Conservation (phyloP, 371 early-diverging fungal genomes). For the Zopfochytrium polystomum region DNA sequence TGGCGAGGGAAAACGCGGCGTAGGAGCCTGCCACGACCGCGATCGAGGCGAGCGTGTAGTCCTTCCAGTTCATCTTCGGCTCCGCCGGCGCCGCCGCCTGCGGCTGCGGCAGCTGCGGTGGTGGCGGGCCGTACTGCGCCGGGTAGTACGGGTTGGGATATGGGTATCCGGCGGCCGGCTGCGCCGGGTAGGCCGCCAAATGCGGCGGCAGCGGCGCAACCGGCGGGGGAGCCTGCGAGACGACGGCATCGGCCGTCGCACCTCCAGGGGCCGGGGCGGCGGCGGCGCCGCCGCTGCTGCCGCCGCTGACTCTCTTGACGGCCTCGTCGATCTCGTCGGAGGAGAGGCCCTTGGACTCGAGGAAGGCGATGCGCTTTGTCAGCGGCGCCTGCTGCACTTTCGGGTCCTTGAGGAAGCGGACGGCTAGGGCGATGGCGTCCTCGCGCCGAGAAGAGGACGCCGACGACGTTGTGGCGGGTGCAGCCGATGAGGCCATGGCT, state of each 20-base stretch:
- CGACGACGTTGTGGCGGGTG: not conserved
- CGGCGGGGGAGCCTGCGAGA: too few species aligned
- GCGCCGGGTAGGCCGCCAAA: too few species aligned
- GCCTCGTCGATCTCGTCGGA: slow-evolving; percentile 91
- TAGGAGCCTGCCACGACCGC: slow-evolving; percentile 84
- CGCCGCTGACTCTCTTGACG: slow-evolving; percentile 51
- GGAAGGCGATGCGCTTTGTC: slow-evolving; percentile 86
- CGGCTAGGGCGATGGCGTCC: slow-evolving; percentile 82
- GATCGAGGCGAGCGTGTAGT: slow-evolving; percentile 85
- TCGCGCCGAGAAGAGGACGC: slow-evolving; percentile 35
- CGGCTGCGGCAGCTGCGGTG: too few species aligned
- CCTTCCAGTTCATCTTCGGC: slow-evolving; percentile 81
- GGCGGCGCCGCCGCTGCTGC: slow-evolving; percentile 23
- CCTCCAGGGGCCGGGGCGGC: slow-evolving; percentile 13
- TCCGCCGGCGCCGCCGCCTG: slow-evolving; percentile 32
- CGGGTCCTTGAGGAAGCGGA: slow-evolving; percentile 88
- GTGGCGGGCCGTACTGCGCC: too few species aligned
- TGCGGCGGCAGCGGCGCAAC: too few species aligned
- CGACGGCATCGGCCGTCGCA: too few species aligned
- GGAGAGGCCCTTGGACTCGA: slow-evolving; percentile 92
- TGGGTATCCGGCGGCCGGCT: slow-evolving; percentile 4
- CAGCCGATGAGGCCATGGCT: too few species aligned
- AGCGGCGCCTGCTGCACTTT: slow-evolving; percentile 85
- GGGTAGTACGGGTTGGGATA: slow-evolving; percentile 1
- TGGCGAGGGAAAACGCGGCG: slow-evolving; percentile 72